These are phyloP conservation scores for Geranium brycei DNA, from an alignment of 345 rosid species.

Conservation along the genomic window DNA sequence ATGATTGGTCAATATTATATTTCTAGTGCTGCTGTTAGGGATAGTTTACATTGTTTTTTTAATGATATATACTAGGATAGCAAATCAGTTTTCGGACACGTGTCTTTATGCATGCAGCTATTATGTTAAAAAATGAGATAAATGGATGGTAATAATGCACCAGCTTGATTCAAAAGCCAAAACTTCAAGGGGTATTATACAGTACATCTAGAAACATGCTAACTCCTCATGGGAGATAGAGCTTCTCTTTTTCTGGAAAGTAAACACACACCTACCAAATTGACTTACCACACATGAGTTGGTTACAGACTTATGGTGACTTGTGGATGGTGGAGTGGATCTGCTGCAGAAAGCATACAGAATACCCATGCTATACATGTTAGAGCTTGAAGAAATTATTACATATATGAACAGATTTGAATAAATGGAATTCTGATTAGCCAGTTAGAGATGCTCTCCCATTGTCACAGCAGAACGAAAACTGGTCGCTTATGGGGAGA, in stretches of 20 bases:
- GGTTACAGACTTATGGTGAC: constrained; percentile 7
- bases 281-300: constrained; percentile 11
- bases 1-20: too few species aligned
- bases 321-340: background rate
- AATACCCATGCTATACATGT: constrained; percentile 27
- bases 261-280: background rate
- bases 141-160: background rate
- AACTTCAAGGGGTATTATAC: background rate
- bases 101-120: background rate
- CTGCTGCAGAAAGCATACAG: constrained; percentile 22
- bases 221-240: background rate
- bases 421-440: constrained; percentile 46
- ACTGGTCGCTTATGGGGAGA: constrained; percentile 24
- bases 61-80: too few species aligned
- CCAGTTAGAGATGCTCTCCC: constrained; percentile 33
- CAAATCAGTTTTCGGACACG: too few species aligned
- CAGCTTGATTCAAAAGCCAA: background rate
- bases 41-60: too few species aligned
- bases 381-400: constrained; percentile 19
- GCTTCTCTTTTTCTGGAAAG: constrained; percentile 1
- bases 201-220: background rate
- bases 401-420: constrained; percentile 20
- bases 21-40: too few species aligned
- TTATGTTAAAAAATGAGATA: background rate
- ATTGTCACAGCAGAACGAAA: constrained; percentile 25